Percentiles rank a stretch among this genome's conserved stretches.
phyloP scores from a whole-genome alignment of 257 asterid species.

The Forsythia suspensa region DNA sequence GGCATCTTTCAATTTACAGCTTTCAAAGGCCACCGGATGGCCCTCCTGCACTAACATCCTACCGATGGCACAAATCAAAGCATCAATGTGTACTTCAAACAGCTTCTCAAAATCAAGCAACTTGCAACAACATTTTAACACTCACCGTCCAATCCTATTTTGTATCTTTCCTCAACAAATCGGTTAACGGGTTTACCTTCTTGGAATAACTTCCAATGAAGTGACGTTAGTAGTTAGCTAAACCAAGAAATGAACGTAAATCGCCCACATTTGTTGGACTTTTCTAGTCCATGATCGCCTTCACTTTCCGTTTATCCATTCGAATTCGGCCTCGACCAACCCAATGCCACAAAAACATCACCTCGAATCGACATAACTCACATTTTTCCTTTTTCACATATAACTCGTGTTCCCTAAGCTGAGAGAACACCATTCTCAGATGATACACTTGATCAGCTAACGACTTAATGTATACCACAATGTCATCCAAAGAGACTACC shows the following conservation, averaged over 20 bases:
- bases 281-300: not conserved
- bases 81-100: not conserved
- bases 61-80: not conserved
- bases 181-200: not conserved
- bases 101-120: not conserved
- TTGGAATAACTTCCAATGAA: not conserved
- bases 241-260: not conserved
- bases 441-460: no score
- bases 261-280: not conserved
- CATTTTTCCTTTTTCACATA: not conserved
- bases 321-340: not conserved
- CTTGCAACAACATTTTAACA: not conserved
- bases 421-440: no score
- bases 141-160: not conserved
- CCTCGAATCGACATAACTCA: not conserved
- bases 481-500: no score
- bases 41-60: not conserved
- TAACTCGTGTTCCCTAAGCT: no score
- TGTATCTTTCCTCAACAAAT: not conserved
- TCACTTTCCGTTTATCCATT: not conserved
- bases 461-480: no score
- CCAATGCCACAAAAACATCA: not conserved
- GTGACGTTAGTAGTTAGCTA: not conserved
- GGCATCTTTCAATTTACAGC: not conserved
- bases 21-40: not conserved